Evolutionary conservation across 345 rosid genomes (phyloP).

Genomic region (Eucalyptus regnans): DNA sequence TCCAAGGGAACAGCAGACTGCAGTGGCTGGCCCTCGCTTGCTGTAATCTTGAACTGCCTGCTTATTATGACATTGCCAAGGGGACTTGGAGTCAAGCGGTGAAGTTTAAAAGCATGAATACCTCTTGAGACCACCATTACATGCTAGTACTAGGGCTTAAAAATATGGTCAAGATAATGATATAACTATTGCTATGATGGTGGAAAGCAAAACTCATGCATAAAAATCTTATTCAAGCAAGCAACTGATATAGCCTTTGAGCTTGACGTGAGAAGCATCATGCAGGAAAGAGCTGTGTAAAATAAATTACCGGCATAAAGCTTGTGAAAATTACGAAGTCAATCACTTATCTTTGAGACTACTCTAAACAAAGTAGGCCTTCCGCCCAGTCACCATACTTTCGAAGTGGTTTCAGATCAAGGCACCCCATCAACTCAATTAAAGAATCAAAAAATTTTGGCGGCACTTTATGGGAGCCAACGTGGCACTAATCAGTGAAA

Average conservation of each 20-base stretch:
- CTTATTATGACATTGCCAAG: background rate
- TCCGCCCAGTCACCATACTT: background rate
- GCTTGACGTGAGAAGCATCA: background rate
- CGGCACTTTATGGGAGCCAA: background rate
- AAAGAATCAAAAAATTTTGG: background rate
- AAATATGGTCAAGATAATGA: background rate
- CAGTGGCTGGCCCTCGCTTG: background rate
- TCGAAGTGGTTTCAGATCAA: background rate
- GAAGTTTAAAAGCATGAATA: background rate
- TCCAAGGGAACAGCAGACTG: slow-evolving; percentile 1
- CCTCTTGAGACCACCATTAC: background rate
- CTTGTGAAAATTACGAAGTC: background rate
- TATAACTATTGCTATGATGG: background rate
- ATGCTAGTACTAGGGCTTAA: background rate
- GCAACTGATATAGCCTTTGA: background rate
- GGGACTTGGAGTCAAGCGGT: background rate
- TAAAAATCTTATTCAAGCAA: background rate
- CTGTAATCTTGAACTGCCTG: slow-evolving; percentile 52
- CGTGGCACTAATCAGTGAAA: background rate
- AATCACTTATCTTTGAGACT: background rate
- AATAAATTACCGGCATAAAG: background rate
- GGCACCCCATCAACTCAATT: background rate
- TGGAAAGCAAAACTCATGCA: background rate
- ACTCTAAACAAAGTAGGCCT: background rate
- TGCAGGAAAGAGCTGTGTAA: background rate